A percentile compares a stretch with the other conserved stretches of the same genome.
Conservation (phyloP, 768 basidiomycete genomes). For the Melanogaster broomeanus region DNA sequence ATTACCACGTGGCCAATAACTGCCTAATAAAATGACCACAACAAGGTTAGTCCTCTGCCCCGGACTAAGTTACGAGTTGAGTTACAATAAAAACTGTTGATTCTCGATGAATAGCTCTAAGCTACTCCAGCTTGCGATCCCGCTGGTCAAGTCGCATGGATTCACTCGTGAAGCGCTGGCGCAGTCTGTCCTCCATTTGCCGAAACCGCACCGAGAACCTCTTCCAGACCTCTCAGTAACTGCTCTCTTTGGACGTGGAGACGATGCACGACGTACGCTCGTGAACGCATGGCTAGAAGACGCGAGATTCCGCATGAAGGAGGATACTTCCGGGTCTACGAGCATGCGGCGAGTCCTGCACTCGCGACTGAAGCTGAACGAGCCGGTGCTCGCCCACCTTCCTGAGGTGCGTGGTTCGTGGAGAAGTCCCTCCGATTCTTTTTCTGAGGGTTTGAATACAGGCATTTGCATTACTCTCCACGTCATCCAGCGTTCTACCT, state of each 20-base stretch:
- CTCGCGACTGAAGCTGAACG: conserved; percentile 63
- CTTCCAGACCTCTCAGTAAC: conserved; percentile 72
- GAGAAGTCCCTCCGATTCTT: not conserved
- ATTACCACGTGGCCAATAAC: not conserved
- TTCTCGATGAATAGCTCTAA: conserved; percentile 14
- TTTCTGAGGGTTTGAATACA: conserved; percentile 27
- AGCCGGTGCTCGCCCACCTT: conserved; percentile 61
- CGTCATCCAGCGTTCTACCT: conserved; percentile 48
- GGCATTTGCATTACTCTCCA: conserved; percentile 73
- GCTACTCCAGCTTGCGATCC: conserved; percentile 62
- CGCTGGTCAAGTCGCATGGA: conserved; percentile 65
- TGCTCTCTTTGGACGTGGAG: conserved; percentile 71
- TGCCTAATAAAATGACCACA: conserved; percentile 5
- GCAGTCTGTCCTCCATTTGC: conserved; percentile 58
- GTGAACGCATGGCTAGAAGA: conserved; percentile 76
- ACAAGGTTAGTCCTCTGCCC: conserved; percentile 14
- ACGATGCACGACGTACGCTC: conserved; percentile 62
- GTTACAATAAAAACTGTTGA: not conserved
- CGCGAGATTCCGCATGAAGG: conserved; percentile 54
- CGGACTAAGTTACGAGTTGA: not conserved
- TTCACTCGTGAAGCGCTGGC: conserved; percentile 75
- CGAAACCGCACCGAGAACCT: conserved; percentile 51
- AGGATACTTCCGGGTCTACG: conserved; percentile 11
- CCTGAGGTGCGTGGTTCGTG: conserved; percentile 56
- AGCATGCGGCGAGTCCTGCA: conserved; percentile 54